phyloP scores from a whole-genome alignment of 1,139 yeast species.

The Hansenula anomala region DNA sequence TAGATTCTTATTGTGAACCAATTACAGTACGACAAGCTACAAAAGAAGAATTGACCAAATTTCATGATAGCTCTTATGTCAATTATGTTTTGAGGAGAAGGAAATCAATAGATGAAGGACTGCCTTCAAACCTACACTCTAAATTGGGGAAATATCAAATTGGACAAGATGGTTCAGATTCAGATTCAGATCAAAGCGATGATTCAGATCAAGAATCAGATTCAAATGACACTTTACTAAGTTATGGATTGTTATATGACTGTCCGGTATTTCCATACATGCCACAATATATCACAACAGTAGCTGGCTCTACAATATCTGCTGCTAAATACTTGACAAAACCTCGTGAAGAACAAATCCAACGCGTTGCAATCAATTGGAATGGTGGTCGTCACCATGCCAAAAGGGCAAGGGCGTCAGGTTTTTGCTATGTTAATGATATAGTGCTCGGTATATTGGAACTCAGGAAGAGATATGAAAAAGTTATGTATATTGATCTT shows the following conservation, averaged over 20 bases:
- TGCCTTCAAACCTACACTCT: neutral
- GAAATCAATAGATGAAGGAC: conserved; percentile 4
- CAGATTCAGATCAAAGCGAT: conserved; percentile 6
- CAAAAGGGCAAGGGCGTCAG: conserved; percentile 49
- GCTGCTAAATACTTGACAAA: conserved; percentile 36
- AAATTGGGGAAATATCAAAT: neutral
- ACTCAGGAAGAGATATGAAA: conserved; percentile 42
- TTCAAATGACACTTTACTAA: conserved; percentile 7
- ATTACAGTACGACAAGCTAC: conserved; percentile 27
- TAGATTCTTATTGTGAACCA: conserved; percentile 26
- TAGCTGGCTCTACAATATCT: conserved; percentile 56
- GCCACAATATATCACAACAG: conserved; percentile 41
- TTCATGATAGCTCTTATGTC: conserved; percentile 38
- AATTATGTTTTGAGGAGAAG: conserved; percentile 29
- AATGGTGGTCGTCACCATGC: conserved; percentile 81
- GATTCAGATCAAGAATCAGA: conserved; percentile 6
- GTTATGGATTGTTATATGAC: conserved; percentile 49
- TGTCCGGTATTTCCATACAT: conserved; percentile 60
- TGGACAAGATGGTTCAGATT: conserved; percentile 4
- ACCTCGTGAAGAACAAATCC: conserved; percentile 4
- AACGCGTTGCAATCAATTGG: conserved; percentile 56
- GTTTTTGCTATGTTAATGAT: conserved; percentile 74
- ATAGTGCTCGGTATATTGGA: conserved; percentile 49
- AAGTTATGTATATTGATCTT: conserved; percentile 59
- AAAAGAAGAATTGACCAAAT: conserved; percentile 28